phyloP scores from a whole-genome alignment of 78 protist species.

The Dictyostelium citrinum region DNA sequence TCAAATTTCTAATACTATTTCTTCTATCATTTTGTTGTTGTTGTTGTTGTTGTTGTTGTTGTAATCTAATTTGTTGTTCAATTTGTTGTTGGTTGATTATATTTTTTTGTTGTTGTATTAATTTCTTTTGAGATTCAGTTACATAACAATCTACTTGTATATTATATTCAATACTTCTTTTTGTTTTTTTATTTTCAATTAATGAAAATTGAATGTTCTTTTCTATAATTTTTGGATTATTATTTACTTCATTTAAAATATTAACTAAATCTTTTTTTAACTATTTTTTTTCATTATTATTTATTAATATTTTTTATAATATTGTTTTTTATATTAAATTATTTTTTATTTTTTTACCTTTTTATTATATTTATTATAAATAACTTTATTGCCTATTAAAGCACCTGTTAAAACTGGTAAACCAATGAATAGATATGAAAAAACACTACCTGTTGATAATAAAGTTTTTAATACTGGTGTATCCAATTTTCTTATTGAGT shows the following conservation, averaged over 20 bases:
- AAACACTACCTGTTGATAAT: background rate
- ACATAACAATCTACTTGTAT: background rate
- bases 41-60: background rate
- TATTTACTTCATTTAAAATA: background rate
- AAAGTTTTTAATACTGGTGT: background rate
- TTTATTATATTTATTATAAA: background rate
- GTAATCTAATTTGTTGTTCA: background rate
- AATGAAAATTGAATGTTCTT: background rate
- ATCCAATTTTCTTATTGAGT: background rate
- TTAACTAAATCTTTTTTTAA: background rate
- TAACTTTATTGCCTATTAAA: background rate
- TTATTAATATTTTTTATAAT: no score
- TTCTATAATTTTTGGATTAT: background rate
- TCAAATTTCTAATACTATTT: background rate
- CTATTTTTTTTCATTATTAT: background rate
- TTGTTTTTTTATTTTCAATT: background rate
- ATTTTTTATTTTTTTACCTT: background rate
- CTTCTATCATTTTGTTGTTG: background rate
- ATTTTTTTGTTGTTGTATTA: background rate
- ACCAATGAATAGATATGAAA: background rate
- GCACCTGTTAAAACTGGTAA: background rate
- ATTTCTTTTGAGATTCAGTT: background rate
- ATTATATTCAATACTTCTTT: background rate
- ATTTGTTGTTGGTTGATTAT: background rate
- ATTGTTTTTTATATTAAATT: no score